phyloP scores from a whole-genome alignment of 148 eudicot genomes.

The Vaccinium corymbosum region DNA sequence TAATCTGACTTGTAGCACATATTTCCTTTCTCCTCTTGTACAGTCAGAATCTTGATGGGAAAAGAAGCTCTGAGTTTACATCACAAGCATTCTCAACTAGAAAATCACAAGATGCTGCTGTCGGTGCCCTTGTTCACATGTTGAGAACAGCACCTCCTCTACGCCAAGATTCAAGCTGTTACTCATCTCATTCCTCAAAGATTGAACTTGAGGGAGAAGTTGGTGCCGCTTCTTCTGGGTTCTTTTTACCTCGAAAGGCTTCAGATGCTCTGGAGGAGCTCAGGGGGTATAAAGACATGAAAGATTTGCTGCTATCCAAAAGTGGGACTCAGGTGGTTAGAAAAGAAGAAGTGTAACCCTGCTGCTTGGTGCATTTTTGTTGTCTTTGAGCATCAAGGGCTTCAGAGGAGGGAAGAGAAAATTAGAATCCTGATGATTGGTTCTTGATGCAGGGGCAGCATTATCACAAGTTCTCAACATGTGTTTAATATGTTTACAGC shows the following conservation, averaged over 20 bases:
- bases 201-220: constrained; percentile 36
- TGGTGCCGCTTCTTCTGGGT: constrained; percentile 56
- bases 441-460: background rate
- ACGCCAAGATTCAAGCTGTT: constrained; percentile 71
- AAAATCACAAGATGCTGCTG: constrained; percentile 88
- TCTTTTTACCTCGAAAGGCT: constrained; percentile 55
- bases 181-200: constrained; percentile 44
- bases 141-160: constrained; percentile 83
- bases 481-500: constrained; percentile 4
- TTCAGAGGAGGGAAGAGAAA: background rate
- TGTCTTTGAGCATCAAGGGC: background rate
- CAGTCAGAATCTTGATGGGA: constrained; percentile 58
- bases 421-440: background rate
- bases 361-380: background rate
- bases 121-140: constrained; percentile 81
- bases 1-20: background rate
- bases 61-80: constrained; percentile 40
- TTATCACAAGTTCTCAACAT: background rate
- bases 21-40: constrained; percentile 11
- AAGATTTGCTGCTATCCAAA: constrained; percentile 69
- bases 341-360: constrained; percentile 21
- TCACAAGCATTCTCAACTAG: constrained; percentile 43
- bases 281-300: constrained; percentile 58
- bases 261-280: constrained; percentile 91
- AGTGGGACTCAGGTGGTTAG: constrained; percentile 32